Conservation (phyloP, 2,329 filamentous ascomycete species). For the Hypoxylon sp. region DNA sequence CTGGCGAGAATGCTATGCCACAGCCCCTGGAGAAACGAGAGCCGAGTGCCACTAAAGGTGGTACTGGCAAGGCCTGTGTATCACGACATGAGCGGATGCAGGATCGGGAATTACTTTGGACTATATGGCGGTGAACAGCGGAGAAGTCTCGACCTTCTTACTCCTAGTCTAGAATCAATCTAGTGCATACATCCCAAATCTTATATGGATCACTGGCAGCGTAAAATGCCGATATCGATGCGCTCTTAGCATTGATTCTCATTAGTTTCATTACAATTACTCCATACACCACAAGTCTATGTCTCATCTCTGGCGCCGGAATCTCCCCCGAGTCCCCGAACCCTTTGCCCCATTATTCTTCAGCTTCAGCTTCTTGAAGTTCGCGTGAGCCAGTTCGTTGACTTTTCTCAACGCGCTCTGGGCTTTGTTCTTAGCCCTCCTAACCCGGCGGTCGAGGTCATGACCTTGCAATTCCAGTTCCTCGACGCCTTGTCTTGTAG, state of each 20-base stretch:
- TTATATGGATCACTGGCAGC: too few relatives aligned
- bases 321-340: constrained; percentile 68
- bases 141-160: too few relatives aligned
- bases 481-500: constrained; percentile 49
- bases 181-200: too few relatives aligned
- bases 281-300: neutral
- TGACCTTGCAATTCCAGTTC: constrained; percentile 55
- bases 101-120: too few relatives aligned
- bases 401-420: constrained; percentile 71
- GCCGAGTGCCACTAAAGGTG: too few relatives aligned
- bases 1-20: too few relatives aligned
- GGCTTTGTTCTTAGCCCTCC: constrained; percentile 53
- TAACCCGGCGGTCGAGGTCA: constrained; percentile 55
- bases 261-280: neutral
- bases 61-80: too few relatives aligned
- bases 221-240: neutral
- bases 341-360: constrained; percentile 73
- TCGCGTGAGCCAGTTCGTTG: constrained; percentile 73
- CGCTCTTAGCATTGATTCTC: neutral
- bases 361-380: constrained; percentile 76
- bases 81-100: too few relatives aligned
- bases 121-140: too few relatives aligned
- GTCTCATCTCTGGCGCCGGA: constrained; percentile 63
- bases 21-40: too few relatives aligned
- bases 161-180: too few relatives aligned